Evolutionary conservation across 2,329 filamentous ascomycete species (phyloP).

Genomic region (Neopestalotiopsis clavispora): DNA sequence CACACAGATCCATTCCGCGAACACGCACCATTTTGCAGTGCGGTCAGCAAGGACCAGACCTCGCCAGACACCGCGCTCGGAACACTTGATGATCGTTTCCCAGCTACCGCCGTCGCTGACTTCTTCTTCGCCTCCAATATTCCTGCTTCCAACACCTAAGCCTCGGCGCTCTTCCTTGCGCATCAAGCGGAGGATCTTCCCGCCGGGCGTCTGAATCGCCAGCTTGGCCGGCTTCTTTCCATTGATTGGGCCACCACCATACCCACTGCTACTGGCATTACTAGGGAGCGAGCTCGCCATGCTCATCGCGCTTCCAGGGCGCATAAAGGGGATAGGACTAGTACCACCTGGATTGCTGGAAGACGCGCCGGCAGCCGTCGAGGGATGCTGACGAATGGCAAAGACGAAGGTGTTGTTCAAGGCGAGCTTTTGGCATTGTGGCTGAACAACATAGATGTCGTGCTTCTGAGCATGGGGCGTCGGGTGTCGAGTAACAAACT

Average conservation of each 20-base stretch:
- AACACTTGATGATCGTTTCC: conserved; percentile 92
- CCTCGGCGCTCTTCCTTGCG: conserved; percentile 74
- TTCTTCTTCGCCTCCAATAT: conserved; percentile 54
- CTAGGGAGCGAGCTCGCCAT: conserved; percentile 65
- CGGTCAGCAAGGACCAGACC: conserved; percentile 83
- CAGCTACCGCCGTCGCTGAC: conserved; percentile 74
- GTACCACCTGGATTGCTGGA: conserved; percentile 52
- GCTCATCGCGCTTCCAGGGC: conserved; percentile 68
- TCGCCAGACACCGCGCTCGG: conserved; percentile 80
- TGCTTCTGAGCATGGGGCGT: conserved; percentile 97
- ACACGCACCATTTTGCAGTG: conserved; percentile 89
- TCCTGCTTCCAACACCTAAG: conserved; percentile 45
- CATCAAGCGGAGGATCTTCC: conserved; percentile 90
- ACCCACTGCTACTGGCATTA: conserved; percentile 52
- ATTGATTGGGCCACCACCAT: conserved; percentile 43
- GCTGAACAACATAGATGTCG: conserved; percentile 95
- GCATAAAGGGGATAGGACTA: conserved; percentile 65
- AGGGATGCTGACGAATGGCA: conserved; percentile 89
- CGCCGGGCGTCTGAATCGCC: conserved; percentile 90
- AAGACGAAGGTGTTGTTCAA: conserved; percentile 99
- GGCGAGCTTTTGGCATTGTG: conserved; percentile 86
- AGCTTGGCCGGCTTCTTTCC: conserved; percentile 90
- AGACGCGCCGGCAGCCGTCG: conserved; percentile 45
- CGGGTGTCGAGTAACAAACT: conserved; percentile 90
- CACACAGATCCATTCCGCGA: conserved; percentile 80